Percentiles rank a stretch among this genome's conserved stretches.
Evolutionary conservation across 768 basidiomycete genomes (phyloP).

Genomic region (Hygrophoropsis aurantiaca): DNA sequence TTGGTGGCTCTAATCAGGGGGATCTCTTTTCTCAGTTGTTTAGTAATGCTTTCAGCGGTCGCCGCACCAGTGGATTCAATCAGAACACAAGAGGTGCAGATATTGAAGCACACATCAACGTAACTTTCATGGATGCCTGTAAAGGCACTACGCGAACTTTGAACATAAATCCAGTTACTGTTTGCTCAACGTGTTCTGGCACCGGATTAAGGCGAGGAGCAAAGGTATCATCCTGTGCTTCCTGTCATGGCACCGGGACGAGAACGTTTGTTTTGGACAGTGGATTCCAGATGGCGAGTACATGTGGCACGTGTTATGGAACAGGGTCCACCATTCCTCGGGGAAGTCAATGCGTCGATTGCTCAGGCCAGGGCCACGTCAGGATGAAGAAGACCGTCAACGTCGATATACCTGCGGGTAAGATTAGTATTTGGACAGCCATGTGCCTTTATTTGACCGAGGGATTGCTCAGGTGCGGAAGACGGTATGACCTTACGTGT

Average conservation of each 20-base stretch:
- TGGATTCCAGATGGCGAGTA: constrained; percentile 96
- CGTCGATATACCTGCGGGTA: constrained; percentile 85
- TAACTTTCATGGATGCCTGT: constrained; percentile 94
- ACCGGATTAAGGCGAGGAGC: constrained; percentile 85
- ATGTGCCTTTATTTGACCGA: constrained; percentile 1
- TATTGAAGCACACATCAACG: constrained; percentile 70
- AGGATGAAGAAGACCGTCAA: constrained; percentile 74
- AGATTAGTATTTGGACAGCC: constrained; percentile 26
- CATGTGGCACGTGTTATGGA: constrained; percentile 82
- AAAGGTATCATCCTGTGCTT: constrained; percentile 72
- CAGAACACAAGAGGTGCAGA: constrained; percentile 68
- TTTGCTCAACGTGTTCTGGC: constrained; percentile 84
- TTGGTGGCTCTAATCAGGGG: constrained; percentile 48
- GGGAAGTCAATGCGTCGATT: constrained; percentile 73
- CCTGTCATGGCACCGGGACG: constrained; percentile 86
- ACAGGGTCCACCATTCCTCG: constrained; percentile 78
- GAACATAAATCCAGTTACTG: constrained; percentile 74
- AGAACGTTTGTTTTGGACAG: constrained; percentile 87
- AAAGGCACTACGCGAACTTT: constrained; percentile 80
- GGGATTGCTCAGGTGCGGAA: constrained; percentile 67
- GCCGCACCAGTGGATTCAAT: constrained; percentile 43
- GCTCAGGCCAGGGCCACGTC: constrained; percentile 87
- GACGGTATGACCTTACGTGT: constrained; percentile 92
- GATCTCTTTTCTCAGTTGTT: constrained; percentile 90
- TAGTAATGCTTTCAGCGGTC: constrained; percentile 58